Base-by-base conservation (phyloP, 2,329 filamentous ascomycete species). In the Fusarium pseudoanthophilum region DNA sequence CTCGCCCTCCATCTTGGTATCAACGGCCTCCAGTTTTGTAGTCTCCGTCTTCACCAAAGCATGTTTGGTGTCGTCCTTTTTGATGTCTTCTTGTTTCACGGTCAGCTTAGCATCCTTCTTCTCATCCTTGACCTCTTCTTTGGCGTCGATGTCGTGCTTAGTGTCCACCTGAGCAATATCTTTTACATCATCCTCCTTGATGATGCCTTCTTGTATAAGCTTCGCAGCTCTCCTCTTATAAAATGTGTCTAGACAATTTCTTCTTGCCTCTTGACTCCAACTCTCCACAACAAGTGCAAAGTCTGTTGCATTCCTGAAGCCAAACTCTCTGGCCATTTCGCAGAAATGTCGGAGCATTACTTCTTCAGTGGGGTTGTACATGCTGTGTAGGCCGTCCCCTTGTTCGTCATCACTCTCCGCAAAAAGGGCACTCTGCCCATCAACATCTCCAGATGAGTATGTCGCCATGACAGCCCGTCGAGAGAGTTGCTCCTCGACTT, bases 281-380 rank as follows among this genome's bases (percentile, higher is more conserved):
- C 91, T 89, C 82, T 98, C 96, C 7, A 98, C 95, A 20, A 95
- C 90, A 42, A 98, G 84, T 7, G 95, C 96, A 86, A 98, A 98
- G 69, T 96, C 92, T 0, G 91, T 93, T 3, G 92, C 91, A 79
- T 89, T 92, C 3, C 87, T 85, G 79, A 94, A 97, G 2, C 93
- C 94, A 80, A 94, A 93, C 61, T 90, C 89, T 77, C 87, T 88
- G 2, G 95, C 94, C 93, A 98, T 97, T 32, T 91, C 92, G 82
- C 95, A 97, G 78, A 99, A 97, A 78, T 98, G 95, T 24, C 95
- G 88, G 59, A 88, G 87, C 82, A 90, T 90, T 14, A 98, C 93
- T 14, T 92, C 89, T 59, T 88, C 85, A 0, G 93, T 92, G 0
- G 95, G 95, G 43, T 92, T 90, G 78, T 93, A 97, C 24, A 84